These are phyloP conservation scores for Boehmeria nivea DNA, from an alignment of 306 rosid genomes.

Conservation along the genomic window DNA sequence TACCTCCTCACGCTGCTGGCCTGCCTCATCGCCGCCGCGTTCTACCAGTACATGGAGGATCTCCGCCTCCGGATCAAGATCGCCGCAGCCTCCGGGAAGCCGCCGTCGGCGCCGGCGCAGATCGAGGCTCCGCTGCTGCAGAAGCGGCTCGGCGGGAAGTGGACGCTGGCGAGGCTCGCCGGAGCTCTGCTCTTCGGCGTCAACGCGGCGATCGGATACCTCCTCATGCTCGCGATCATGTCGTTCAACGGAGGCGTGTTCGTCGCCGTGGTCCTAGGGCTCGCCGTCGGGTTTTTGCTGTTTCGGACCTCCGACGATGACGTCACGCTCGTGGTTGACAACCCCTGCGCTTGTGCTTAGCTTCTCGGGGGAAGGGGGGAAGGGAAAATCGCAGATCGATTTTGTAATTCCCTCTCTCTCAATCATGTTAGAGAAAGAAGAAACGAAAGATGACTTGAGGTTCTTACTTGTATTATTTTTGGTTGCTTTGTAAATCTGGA, in stretches of 20 bases:
- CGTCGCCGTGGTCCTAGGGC: slow-evolving; percentile 65
- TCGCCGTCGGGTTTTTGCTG: slow-evolving; percentile 55
- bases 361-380: background rate
- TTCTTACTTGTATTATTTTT: too few relatives aligned
- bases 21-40: slow-evolving; percentile 49
- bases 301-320: slow-evolving; percentile 63
- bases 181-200: slow-evolving; percentile 65
- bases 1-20: slow-evolving; percentile 58
- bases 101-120: slow-evolving; percentile 26
- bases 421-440: too few relatives aligned
- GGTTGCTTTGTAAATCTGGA: too few relatives aligned
- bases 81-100: slow-evolving; percentile 21
- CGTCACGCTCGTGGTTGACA: slow-evolving; percentile 38
- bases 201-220: slow-evolving; percentile 78
- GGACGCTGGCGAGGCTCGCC: slow-evolving; percentile 32
- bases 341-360: slow-evolving; percentile 83
- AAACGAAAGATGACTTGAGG: too few relatives aligned
- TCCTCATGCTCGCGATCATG: slow-evolving; percentile 85
- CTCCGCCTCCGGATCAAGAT: slow-evolving; percentile 63
- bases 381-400: background rate
- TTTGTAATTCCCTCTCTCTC: too few relatives aligned
- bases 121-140: slow-evolving; percentile 52
- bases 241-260: slow-evolving; percentile 90
- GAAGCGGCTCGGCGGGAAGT: slow-evolving; percentile 11
- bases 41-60: slow-evolving; percentile 73